phyloP scores from a whole-genome alignment of 768 basidiomycete genomes.

The Butyriboletus loyo region DNA sequence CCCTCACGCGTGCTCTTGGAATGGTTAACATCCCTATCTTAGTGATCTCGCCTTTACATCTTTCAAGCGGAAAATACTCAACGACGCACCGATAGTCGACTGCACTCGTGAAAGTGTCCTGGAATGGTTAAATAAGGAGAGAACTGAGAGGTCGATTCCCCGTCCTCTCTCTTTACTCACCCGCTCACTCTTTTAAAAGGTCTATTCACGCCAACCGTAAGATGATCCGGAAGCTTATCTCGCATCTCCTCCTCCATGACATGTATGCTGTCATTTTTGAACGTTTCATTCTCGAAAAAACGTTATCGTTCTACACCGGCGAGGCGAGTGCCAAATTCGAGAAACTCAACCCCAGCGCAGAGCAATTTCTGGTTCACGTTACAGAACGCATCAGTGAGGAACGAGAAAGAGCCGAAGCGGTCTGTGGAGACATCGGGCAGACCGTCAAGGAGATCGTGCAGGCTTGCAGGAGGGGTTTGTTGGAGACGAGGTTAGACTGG shows the following conservation, averaged over 20 bases:
- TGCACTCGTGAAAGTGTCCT: slow-evolving; percentile 44
- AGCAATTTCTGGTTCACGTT: slow-evolving; percentile 52
- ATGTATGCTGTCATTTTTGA: slow-evolving; percentile 59
- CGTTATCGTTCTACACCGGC: slow-evolving; percentile 48
- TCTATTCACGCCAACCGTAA: slow-evolving; percentile 37
- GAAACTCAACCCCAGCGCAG: slow-evolving; percentile 36
- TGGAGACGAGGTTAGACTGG: slow-evolving; percentile 44
- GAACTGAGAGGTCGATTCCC: slow-evolving; percentile 37
- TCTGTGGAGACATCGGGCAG: slow-evolving; percentile 44
- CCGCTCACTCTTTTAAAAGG: slow-evolving; percentile 26
- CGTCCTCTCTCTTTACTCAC: neutral
- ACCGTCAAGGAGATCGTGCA: slow-evolving; percentile 52
- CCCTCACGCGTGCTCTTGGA: neutral
- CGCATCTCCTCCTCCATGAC: slow-evolving; percentile 53
- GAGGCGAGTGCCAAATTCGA: slow-evolving; percentile 45
- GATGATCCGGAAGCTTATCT: slow-evolving; percentile 49
- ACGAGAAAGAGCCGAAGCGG: slow-evolving; percentile 44
- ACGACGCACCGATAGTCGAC: slow-evolving; percentile 40
- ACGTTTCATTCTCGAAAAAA: slow-evolving; percentile 47
- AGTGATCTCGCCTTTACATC: slow-evolving; percentile 58
- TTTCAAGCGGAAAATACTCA: slow-evolving; percentile 52
- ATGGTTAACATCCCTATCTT: neutral
- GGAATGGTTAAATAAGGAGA: slow-evolving; percentile 55
- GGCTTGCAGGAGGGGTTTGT: slow-evolving; percentile 51
- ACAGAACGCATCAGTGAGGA: slow-evolving; percentile 54